A percentile compares a stretch with the other conserved stretches of the same genome.
These are phyloP conservation scores for Chaetomiaceae sp. DNA, from an alignment of 2,329 filamentous ascomycete species.

Conservation along the genomic window DNA sequence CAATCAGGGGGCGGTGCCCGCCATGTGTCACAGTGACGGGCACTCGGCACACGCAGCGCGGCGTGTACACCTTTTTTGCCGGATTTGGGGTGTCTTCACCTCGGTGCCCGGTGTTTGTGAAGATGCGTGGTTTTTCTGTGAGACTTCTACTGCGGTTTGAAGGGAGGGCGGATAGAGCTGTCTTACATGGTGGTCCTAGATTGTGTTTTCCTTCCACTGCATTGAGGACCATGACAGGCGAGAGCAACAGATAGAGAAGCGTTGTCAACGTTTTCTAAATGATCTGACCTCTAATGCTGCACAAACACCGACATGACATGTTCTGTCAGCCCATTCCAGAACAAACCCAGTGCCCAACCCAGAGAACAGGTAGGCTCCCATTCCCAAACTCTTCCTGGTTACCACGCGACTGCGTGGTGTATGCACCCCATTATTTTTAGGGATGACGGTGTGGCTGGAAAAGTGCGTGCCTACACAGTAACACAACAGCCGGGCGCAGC, in stretches of 20 bases:
- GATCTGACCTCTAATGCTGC: too few species aligned
- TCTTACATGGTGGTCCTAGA: too few species aligned
- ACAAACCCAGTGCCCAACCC: constrained; percentile 1
- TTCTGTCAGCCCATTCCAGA: not conserved
- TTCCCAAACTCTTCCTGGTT: not conserved
- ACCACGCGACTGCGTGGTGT: not conserved
- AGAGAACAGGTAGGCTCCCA: constrained; percentile 7
- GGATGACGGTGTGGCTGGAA: constrained; percentile 9
- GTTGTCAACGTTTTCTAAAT: too few species aligned
- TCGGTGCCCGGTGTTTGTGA: not conserved
- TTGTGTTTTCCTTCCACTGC: too few species aligned
- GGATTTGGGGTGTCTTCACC: not conserved
- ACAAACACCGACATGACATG: not conserved
- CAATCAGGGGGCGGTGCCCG: constrained; percentile 7
- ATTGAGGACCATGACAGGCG: too few species aligned
- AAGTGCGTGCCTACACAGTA: not conserved
- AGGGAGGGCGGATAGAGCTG: too few species aligned
- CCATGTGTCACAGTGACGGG: constrained; percentile 12
- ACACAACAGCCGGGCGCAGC: not conserved
- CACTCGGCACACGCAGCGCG: not conserved
- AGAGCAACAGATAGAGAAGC: too few species aligned
- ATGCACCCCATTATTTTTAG: constrained; percentile 12
- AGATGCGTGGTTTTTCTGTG: not conserved
- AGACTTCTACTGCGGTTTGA: too few species aligned
- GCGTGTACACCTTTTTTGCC: constrained; percentile 6